Base-by-base conservation (phyloP, 148 eudicot species). In the Limonium bicolor region DNA sequence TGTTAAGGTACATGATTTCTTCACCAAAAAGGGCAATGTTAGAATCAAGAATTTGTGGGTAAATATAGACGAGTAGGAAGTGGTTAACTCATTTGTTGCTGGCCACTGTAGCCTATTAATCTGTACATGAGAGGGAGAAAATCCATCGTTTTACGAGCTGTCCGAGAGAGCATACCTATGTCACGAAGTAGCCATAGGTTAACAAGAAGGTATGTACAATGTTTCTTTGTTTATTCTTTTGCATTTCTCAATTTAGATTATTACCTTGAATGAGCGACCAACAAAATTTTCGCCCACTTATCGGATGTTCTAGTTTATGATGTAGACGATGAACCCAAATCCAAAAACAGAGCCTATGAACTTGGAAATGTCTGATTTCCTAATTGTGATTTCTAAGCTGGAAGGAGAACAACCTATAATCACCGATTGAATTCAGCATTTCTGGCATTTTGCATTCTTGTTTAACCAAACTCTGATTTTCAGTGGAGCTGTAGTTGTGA, bases 161-260 rank as follows among this genome's bases (percentile, higher is more conserved):
- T 65, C 85, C 27, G 94, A 90, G 68, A 64, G 95, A 63, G 95
- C 95, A 44, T 42, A 60, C 54, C 62, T 85, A 52, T 67, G 99
- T 11, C 68, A 62, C 58, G 99, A 90, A 76, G 99, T 81, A 44
- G 95, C 87, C 43, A 85, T 90, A 41, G 99, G 99, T 46, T 90
- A 67, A 81, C 34, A 76, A 74, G 69, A 76, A 59, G 87, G 95
- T 80, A 56, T n/a, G n/a, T n/a, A n/a, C n/a, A n/a, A n/a, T n/a
- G 10, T 1, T 5, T 31, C 27, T 44, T 4, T 19, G 14, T 50
- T 14, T 19, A 4, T 25, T 27, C 24, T 7, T 4, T 6, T 32
- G 24, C 29, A 24, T 43, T 43, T 12, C 27, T 2, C 6, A n/a
- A 24, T 23, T 14, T 6, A 19, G 0, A 14, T 23, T 42, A n/a